A percentile compares a stretch with the other conserved stretches of the same genome.
phyloP scores from a whole-genome alignment of 768 basidiomycete genomes.

The Termitomyces sp. region DNA sequence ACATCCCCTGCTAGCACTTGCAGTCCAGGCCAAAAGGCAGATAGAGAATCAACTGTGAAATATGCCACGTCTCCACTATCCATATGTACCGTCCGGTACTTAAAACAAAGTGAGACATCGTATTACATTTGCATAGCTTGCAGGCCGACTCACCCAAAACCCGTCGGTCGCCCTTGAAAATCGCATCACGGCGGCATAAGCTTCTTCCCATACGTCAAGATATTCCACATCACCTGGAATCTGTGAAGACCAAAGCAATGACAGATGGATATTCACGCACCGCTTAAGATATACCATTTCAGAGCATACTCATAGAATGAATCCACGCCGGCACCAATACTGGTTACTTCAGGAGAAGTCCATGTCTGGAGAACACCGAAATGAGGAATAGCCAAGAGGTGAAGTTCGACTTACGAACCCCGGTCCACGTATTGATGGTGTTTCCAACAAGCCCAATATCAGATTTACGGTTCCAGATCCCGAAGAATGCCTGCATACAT shows the following conservation, averaged over 20 bases:
- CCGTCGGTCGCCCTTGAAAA: conserved; percentile 81
- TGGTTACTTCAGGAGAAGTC: conserved; percentile 71
- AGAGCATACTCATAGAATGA: conserved; percentile 94
- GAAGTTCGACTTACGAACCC: conserved; percentile 44
- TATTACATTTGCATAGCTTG: neutral
- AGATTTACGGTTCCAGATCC: conserved; percentile 89
- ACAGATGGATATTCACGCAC: conserved; percentile 28
- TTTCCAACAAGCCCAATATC: conserved; percentile 86
- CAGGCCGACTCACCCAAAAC: conserved; percentile 63
- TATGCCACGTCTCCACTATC: conserved; percentile 70
- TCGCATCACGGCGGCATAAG: conserved; percentile 82
- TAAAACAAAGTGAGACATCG: neutral
- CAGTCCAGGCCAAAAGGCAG: conserved; percentile 97
- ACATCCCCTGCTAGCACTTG: conserved; percentile 86
- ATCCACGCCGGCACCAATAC: conserved; percentile 93
- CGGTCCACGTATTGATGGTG: conserved; percentile 77
- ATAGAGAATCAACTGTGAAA: conserved; percentile 86
- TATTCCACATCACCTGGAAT: conserved; percentile 70
- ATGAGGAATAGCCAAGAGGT: neutral
- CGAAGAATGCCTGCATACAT: conserved; percentile 68
- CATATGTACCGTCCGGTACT: conserved; percentile 90
- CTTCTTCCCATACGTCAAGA: conserved; percentile 80
- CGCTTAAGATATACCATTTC: conserved; percentile 88
- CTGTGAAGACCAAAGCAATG: neutral
- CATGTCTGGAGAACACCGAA: conserved; percentile 46